phyloP scores from a whole-genome alignment of 164 flowering plant genomes.

The Cinnamomum chago region DNA sequence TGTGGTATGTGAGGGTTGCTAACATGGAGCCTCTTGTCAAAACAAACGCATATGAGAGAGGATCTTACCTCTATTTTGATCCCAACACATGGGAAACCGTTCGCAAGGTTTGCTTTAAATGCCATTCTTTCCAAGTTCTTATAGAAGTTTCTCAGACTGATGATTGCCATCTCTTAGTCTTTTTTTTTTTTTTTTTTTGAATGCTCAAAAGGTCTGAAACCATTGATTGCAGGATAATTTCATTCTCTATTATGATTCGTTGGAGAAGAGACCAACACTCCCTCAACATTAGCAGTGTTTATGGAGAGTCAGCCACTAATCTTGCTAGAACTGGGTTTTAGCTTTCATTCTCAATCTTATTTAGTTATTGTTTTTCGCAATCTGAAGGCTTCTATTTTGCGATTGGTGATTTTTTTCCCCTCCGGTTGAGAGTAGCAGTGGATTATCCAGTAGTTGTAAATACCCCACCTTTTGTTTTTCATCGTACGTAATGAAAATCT shows the following conservation, averaged over 20 bases:
- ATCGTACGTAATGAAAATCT: background rate
- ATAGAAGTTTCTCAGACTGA: background rate
- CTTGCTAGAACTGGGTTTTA: background rate
- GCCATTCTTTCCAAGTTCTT: background rate
- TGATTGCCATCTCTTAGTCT: too few species aligned
- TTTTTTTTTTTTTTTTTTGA: background rate
- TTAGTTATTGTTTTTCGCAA: background rate
- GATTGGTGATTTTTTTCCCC: background rate
- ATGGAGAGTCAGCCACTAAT: background rate
- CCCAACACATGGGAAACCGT: constrained; percentile 33
- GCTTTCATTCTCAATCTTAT: background rate
- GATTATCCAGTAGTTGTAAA: constrained; percentile 3
- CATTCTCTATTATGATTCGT: constrained; percentile 28
- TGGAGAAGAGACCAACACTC: constrained; percentile 38
- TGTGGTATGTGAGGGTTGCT: too few species aligned
- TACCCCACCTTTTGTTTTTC: background rate
- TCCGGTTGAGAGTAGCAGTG: background rate
- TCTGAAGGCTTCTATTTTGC: background rate
- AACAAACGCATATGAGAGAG: too few species aligned
- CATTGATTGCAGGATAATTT: constrained; percentile 35
- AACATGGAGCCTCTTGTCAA: too few species aligned
- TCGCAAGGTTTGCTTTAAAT: constrained; percentile 28
- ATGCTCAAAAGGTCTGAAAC: background rate
- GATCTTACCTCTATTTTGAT: constrained; percentile 29
- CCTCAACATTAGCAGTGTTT: constrained; percentile 20